Base-by-base conservation (phyloP, 495 filamentous ascomycete genomes). In the Terfezia claveryi region DNA sequence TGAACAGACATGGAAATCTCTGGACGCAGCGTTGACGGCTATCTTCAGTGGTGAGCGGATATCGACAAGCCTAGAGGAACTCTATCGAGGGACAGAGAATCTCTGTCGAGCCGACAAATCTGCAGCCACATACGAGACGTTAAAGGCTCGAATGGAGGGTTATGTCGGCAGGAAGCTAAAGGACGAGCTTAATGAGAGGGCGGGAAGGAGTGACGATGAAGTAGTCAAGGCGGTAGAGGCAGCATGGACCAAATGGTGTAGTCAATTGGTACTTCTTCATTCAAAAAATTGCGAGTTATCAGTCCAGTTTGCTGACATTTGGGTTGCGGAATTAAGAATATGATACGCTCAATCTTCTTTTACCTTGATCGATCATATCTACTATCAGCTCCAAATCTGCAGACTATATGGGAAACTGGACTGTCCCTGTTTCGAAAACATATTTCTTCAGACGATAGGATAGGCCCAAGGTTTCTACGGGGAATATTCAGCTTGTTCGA, bases 321-420 rank as follows among this genome's bases (percentile, higher is more conserved):
- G 27, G 27, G 7, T 32, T 32, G 27, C 27, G 27, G 7, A 32
- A 32, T 32, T 2, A 60, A 86, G 84, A 74, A 76, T 41, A 80
- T 76, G 17, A 73, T 98, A 53, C 76, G 85, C 55, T 86, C 79
- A 57, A 81, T 94, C 36, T 96, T 94, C 70, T 88, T 83, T 63
- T 95, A 87, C 59, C 73, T 98, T 54, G 89, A 98, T 62, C 79
- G 91, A 56, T 84, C 86, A 5, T 94, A 84, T 64, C 75, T 98
- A 20, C 70, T 94, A 1, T 78, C 80, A 37, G 76, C 75, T 79
- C 59, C 70, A 77, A 65, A 70, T 70, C 17, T 74, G 76, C 52
- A 59, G 59, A 59, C 74, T 61, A 72, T 92, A 70, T 70, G 74
- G 64, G 68, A 75, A 64, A 74, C 79, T 72, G 68, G 76, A 60